Base-by-base conservation (phyloP, 129 eudicot genomes). In the Gnaphalium uliginosum region DNA sequence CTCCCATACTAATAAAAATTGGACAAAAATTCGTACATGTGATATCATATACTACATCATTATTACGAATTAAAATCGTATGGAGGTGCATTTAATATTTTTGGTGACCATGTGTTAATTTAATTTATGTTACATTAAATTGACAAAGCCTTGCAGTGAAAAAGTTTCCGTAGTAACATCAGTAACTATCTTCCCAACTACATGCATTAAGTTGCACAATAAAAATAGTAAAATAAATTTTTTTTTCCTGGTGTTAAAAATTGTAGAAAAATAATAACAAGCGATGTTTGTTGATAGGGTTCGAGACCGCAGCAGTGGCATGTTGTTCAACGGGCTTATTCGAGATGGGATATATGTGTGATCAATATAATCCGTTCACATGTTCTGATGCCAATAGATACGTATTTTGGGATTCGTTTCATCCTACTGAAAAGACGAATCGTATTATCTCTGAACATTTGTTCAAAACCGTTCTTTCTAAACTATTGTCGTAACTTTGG, bases 351-450 rank as follows among this genome's bases (percentile, higher is more conserved):
- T 91, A 85, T 56, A n/a, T 79, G 79, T 91, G 97, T n/a, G 82
- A 88, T 37, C 69, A 73, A 54, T 74, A 37, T 18, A 88, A 85
- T 37, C 92, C 89, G 1, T 80, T 88, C 21, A 91, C 97, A 0
- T 91, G 97, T 71, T 81, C 85, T 0, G 91, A 91, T 66, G 97
- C 97, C 77, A 76, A 71, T 27, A 83, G 73, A 63, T 91, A 84
- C 8, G 92, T 91, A 4, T 91, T 91, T 11, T 91, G 97, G 97
- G 97, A 91, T 72, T 86, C 97, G 22, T 91, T 91, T 63, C 97
- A 91, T 83, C 97, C 95, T 1, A 67, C 95, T 6, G 87, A 91
- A 75, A 83, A 85, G 43, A 85, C 95, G 15, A 91, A 79, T 50
- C 73, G 22, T 15, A 83, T 91, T 19, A 54, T 91, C 51, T 82